Percentiles rank a stretch among this genome's conserved stretches.
Evolutionary conservation across 495 filamentous ascomycete genomes (phyloP).

Genomic region (Chlorociboria aeruginascens): DNA sequence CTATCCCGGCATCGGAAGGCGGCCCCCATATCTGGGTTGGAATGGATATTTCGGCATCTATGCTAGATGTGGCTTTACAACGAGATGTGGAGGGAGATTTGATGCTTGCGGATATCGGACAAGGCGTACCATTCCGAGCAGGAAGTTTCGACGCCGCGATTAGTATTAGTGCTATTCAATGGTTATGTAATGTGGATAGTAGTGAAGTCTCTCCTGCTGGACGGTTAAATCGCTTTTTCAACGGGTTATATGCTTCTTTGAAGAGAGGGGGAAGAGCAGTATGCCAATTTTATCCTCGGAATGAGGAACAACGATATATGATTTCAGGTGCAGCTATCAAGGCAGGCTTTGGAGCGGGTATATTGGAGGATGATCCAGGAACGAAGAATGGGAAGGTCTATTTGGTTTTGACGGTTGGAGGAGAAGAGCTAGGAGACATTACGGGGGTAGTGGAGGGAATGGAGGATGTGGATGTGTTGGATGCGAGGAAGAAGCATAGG

Average conservation of each 20-base stretch:
- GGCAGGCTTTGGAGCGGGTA: conserved; percentile 89
- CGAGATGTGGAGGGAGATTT: conserved; percentile 88
- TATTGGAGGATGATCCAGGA: conserved; percentile 88
- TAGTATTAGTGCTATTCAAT: conserved; percentile 88
- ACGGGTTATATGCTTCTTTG: conserved; percentile 77
- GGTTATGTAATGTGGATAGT: conserved; percentile 92
- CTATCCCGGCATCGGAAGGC: conserved; percentile 48
- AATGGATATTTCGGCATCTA: conserved; percentile 86
- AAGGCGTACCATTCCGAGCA: conserved; percentile 87
- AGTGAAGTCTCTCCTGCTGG: conserved; percentile 68
- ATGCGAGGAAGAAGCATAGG: conserved; percentile 46
- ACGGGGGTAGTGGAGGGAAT: conserved; percentile 75
- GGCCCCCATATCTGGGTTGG: conserved; percentile 90
- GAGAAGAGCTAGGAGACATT: conserved; percentile 60
- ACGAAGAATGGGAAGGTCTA: conserved; percentile 94
- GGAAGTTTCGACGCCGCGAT: conserved; percentile 93
- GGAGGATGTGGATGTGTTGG: conserved; percentile 78
- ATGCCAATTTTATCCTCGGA: conserved; percentile 96
- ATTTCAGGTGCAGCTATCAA: conserved; percentile 78
- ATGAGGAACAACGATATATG: conserved; percentile 83
- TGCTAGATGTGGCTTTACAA: conserved; percentile 86
- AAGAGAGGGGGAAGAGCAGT: conserved; percentile 82
- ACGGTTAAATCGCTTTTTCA: conserved; percentile 75
- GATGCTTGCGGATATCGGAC: conserved; percentile 84
- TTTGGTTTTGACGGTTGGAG: conserved; percentile 85